phyloP scores from a whole-genome alignment of 306 rosid genomes.

The Glycine soja region DNA sequence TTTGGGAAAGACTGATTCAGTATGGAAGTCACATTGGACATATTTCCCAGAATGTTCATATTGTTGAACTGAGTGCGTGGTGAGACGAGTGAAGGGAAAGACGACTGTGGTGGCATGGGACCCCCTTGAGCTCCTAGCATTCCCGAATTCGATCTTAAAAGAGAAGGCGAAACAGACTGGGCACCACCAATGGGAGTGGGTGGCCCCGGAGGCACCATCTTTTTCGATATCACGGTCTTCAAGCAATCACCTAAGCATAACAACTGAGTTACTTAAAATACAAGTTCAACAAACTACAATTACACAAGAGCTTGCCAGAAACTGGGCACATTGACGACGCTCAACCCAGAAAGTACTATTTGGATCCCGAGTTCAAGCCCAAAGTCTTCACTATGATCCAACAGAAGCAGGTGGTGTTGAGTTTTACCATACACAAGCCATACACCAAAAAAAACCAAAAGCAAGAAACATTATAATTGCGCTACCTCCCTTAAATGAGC shows the following conservation, averaged over 20 bases:
- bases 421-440: constrained; percentile 64
- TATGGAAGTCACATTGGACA: constrained; percentile 79
- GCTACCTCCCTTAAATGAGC: constrained; percentile 52
- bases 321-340: constrained; percentile 41
- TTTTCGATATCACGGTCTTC: constrained; percentile 47
- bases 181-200: constrained; percentile 85
- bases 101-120: constrained; percentile 70
- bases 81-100: constrained; percentile 78
- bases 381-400: constrained; percentile 63
- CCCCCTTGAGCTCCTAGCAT: constrained; percentile 89
- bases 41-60: constrained; percentile 84
- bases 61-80: constrained; percentile 74
- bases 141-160: constrained; percentile 88
- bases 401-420: constrained; percentile 57
- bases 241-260: constrained; percentile 53
- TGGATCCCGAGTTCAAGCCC: constrained; percentile 54
- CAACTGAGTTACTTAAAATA: constrained; percentile 58
- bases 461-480: constrained; percentile 56
- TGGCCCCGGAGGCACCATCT: constrained; percentile 93
- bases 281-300: constrained; percentile 55
- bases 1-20: constrained; percentile 81
- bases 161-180: constrained; percentile 85
- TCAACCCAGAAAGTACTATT: constrained; percentile 57
- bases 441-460: constrained; percentile 54
- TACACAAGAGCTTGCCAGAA: constrained; percentile 50